These are phyloP conservation scores for Taxillus chinensis DNA, from an alignment of 164 flowering plant genomes.

Conservation along the genomic window DNA sequence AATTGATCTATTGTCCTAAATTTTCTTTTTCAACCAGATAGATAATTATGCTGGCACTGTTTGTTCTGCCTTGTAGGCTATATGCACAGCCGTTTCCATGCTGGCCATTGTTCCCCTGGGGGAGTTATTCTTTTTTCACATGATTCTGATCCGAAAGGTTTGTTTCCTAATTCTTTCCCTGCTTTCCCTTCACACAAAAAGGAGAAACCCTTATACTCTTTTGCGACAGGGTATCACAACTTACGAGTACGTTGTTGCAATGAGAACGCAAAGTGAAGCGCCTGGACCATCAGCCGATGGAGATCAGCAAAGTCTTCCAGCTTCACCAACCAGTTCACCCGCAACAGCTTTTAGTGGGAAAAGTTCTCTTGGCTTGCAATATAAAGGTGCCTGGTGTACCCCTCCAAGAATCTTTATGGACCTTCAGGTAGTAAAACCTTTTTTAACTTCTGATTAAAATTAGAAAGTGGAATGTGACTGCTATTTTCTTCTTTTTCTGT, in stretches of 20 bases:
- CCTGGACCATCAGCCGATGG: slow-evolving; percentile 85
- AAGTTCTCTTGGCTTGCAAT: slow-evolving; percentile 82
- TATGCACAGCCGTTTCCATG: slow-evolving; percentile 66
- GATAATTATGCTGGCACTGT: too few relatives aligned
- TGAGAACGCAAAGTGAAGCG: slow-evolving; percentile 89
- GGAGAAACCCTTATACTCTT: background rate
- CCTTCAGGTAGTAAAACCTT: slow-evolving; percentile 46
- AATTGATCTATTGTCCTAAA: too few relatives aligned
- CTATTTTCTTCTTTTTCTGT: too few relatives aligned
- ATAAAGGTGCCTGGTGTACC: slow-evolving; percentile 92
- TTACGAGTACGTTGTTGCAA: slow-evolving; percentile 90
- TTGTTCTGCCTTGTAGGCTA: slow-evolving; percentile 35
- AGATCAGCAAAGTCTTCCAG: slow-evolving; percentile 68
- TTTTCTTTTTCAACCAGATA: too few relatives aligned
- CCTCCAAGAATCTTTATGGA: slow-evolving; percentile 95
- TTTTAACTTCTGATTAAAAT: too few relatives aligned
- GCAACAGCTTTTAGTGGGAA: slow-evolving; percentile 81
- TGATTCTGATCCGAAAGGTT: slow-evolving; percentile 76
- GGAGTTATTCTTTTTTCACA: slow-evolving; percentile 82
- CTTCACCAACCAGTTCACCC: slow-evolving; percentile 84
- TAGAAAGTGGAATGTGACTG: too few relatives aligned
- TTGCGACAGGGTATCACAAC: slow-evolving; percentile 78
- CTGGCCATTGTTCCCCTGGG: slow-evolving; percentile 70
- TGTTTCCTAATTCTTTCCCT: slow-evolving; percentile 4
- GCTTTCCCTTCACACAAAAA: background rate